Base-by-base conservation (phyloP, 495 filamentous ascomycete species). In the Aspergillus bertholletiae region DNA sequence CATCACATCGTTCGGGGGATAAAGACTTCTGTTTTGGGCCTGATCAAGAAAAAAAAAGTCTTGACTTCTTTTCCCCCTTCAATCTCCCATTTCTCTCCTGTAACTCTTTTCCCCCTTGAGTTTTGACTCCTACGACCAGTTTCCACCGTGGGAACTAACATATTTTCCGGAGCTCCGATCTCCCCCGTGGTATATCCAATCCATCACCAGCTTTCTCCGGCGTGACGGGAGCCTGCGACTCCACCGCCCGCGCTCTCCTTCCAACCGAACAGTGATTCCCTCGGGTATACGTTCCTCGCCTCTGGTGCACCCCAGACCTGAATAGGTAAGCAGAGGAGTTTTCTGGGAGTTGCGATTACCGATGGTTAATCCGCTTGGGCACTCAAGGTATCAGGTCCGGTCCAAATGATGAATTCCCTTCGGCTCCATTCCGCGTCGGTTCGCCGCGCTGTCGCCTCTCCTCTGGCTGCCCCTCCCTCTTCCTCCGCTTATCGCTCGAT, bases 341-440 rank as follows among this genome's bases (percentile, higher is more conserved):
- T 12, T 21, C 20, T 43, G 18, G 39, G 17, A 43, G 17, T 28
- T 35, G 18, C 44, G 54, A 30, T 58, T 64, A 58, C 61, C 61
- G 61, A 63, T 54, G 49, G 46, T 52, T 57, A 56, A 59, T 57
- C 61, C 61, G 55, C 39, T 41, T 58, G 55, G 52, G 41, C 35
- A 37, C 26, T 37, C 47, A 50, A 46, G 41, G 17, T 28, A 48
- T 48, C 50, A 35, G 30, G 48, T 43, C 55, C 20, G 30, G 54
- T 24, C 27, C 46, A 44, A 49, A 70, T 55, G 49, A 74, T 74
- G 68, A 67, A 66, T 57, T 59, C 71, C 22, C 65, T 69, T 66
- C 73, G 73, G 67, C 66, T 70, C 66, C 69, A 61, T 69, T 74
- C 73, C 73, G 70, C 73, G 62, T 66, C 71, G 60, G 71, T 71